phyloP scores from a whole-genome alignment of 2,329 filamentous ascomycete genomes.

The Nemania sp. region DNA sequence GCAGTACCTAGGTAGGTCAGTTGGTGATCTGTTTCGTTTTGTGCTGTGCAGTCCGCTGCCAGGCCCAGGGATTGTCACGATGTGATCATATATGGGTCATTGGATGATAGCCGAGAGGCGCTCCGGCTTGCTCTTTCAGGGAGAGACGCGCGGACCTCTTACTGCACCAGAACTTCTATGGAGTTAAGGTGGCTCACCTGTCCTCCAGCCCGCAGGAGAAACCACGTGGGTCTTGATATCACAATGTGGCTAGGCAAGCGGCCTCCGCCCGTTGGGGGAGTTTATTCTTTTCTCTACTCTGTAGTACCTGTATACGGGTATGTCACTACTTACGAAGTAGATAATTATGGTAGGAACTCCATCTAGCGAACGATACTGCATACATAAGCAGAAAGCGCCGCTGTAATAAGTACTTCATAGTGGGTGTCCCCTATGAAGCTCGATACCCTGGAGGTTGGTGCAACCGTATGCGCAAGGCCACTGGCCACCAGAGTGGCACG shows the following conservation, averaged over 20 bases:
- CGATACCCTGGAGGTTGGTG: no score
- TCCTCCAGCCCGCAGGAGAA: constrained; percentile 1
- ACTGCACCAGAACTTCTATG: background rate
- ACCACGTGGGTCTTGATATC: constrained; percentile 12
- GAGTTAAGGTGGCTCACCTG: constrained; percentile 1
- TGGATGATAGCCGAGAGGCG: background rate
- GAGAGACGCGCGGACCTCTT: background rate
- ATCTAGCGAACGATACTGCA: background rate
- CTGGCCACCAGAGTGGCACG: no score
- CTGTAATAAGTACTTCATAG: no score
- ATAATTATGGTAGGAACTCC: background rate
- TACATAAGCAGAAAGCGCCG: background rate
- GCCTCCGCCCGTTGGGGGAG: background rate
- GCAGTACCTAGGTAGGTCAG: no score
- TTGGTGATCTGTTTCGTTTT: no score
- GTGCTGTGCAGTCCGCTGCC: no score
- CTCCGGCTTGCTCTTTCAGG: background rate
- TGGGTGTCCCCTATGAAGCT: no score
- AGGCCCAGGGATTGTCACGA: constrained; percentile 1
- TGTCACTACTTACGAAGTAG: background rate
- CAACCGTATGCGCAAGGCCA: no score
- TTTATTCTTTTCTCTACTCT: background rate
- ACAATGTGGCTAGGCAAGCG: background rate
- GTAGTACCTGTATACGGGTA: background rate
- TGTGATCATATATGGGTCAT: background rate